These are phyloP conservation scores for Hymenoscyphus infarciens DNA, from an alignment of 2,329 filamentous ascomycete genomes.

Conservation along the genomic window DNA sequence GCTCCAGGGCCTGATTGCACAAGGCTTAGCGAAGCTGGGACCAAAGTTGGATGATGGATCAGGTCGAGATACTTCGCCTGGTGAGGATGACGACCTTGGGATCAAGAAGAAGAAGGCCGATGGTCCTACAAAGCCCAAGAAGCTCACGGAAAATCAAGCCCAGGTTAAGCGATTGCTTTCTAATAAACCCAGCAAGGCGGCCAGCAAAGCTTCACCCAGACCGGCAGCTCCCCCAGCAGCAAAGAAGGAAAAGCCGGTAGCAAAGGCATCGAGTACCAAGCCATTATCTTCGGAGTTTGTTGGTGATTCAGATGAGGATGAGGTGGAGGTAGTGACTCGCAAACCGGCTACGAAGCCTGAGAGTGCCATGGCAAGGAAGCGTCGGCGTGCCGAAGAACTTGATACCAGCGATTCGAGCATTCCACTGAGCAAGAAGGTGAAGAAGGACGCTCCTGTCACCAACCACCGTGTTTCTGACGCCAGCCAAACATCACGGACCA, in stretches of 20 bases:
- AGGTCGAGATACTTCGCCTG: slow-evolving; percentile 37
- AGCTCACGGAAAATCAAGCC: slow-evolving; percentile 49
- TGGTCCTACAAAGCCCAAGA: slow-evolving; percentile 50
- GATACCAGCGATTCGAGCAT: slow-evolving; percentile 31
- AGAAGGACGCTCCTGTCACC: slow-evolving; percentile 26
- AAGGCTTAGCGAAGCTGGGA: slow-evolving; percentile 50
- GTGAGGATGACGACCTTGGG: slow-evolving; percentile 39
- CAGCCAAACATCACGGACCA: slow-evolving; percentile 45
- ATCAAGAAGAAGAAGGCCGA: slow-evolving; percentile 27
- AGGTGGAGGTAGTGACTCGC: slow-evolving; percentile 11
- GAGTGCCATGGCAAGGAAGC: slow-evolving; percentile 41
- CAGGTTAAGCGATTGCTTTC: slow-evolving; percentile 54
- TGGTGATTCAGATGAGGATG: slow-evolving; percentile 34
- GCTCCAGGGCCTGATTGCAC: slow-evolving; percentile 56
- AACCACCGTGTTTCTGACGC: slow-evolving; percentile 40
- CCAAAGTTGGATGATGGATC: slow-evolving; percentile 49
- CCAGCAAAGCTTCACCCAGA: slow-evolving; percentile 25
- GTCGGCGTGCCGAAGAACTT: slow-evolving; percentile 43
- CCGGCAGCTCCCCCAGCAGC: slow-evolving; percentile 24
- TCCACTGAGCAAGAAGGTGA: slow-evolving; percentile 34
- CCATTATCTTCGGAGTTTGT: slow-evolving; percentile 34
- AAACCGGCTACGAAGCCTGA: slow-evolving; percentile 40
- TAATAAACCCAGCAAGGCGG: slow-evolving; percentile 30
- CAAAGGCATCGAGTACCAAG: slow-evolving; percentile 23
- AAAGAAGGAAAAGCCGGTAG: slow-evolving; percentile 21